Evolutionary conservation across 1,284 basidiomycete genomes (phyloP).

Genomic region (Paramarasmius palmivorus): DNA sequence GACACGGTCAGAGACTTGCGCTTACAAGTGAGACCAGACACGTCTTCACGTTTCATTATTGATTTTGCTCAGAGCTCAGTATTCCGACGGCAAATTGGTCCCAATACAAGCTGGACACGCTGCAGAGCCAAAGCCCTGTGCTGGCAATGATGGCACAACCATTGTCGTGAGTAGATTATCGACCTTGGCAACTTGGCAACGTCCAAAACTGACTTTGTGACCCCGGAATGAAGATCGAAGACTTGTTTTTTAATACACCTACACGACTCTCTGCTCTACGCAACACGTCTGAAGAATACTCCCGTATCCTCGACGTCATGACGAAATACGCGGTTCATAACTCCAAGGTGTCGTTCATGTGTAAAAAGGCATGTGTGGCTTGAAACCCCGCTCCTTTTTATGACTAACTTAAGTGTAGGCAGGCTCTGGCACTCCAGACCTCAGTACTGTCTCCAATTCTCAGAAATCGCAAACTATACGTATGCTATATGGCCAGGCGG

Average conservation of each 20-base stretch:
- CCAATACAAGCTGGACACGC: slow-evolving; percentile 68
- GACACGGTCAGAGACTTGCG: slow-evolving; percentile 76
- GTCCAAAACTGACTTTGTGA: slow-evolving; percentile 8
- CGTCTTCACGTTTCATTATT: neutral
- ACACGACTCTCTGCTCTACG: slow-evolving; percentile 86
- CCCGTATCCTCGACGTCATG: slow-evolving; percentile 90
- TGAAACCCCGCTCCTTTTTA: neutral
- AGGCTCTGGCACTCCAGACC: slow-evolving; percentile 73
- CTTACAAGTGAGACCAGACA: slow-evolving; percentile 74
- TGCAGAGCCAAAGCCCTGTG: slow-evolving; percentile 83
- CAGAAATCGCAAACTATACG: slow-evolving; percentile 72
- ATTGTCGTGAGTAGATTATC: slow-evolving; percentile 62
- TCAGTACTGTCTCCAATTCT: slow-evolving; percentile 79
- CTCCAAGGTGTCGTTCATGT: slow-evolving; percentile 83
- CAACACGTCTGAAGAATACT: slow-evolving; percentile 89
- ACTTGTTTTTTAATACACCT: slow-evolving; percentile 95
- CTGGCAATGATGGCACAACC: slow-evolving; percentile 93
- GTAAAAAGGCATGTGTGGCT: slow-evolving; percentile 75
- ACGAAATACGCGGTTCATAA: slow-evolving; percentile 95
- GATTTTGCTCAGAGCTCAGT: slow-evolving; percentile 64
- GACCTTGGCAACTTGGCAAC: neutral
- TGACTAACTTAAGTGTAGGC: slow-evolving; percentile 41
- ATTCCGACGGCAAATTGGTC: slow-evolving; percentile 73
- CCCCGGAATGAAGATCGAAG: slow-evolving; percentile 85
- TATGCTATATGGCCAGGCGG: slow-evolving; percentile 77